Evolutionary conservation across 768 basidiomycete genomes (phyloP).

Genomic region (Lactifluus piperatus): DNA sequence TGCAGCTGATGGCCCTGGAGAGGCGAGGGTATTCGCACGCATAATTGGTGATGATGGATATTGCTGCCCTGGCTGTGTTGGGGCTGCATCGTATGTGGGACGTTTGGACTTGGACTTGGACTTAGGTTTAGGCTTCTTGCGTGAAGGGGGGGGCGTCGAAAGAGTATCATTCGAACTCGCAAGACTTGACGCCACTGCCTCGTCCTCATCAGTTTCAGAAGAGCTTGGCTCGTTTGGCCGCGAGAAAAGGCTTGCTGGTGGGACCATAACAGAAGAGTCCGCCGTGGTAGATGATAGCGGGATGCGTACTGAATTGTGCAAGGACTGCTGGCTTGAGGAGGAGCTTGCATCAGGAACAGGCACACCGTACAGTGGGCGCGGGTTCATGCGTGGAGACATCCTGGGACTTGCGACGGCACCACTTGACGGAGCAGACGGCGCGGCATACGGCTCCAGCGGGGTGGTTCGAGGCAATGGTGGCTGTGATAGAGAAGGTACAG

Average conservation of each 20-base stretch:
- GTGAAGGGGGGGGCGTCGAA: conserved; percentile 17
- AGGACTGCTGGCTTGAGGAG: conserved; percentile 6
- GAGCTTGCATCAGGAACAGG: conserved; percentile 11
- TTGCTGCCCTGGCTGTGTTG: neutral
- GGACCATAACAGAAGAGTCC: conserved; percentile 13
- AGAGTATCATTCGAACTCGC: conserved; percentile 19
- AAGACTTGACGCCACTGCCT: conserved; percentile 13
- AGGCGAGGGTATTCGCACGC: neutral
- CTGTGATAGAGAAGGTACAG: conserved; percentile 4
- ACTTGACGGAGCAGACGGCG: neutral
- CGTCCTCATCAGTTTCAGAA: conserved; percentile 17
- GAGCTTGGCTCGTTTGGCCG: conserved; percentile 7
- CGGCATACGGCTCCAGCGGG: neutral
- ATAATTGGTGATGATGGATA: conserved; percentile 15
- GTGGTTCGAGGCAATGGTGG: neutral
- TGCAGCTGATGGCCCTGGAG: conserved; percentile 4
- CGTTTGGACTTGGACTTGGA: neutral
- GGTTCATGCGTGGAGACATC: neutral
- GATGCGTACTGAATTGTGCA: conserved; percentile 1
- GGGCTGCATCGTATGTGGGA: conserved; percentile 17
- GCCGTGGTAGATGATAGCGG: conserved; percentile 8
- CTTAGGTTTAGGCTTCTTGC: neutral
- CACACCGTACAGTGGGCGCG: conserved; percentile 7
- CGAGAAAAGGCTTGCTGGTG: conserved; percentile 16
- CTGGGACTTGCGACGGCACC: conserved; percentile 1